Evolutionary conservation across 495 filamentous ascomycete genomes (phyloP), one percentile per base, ranked within the genome.

Genomic region (Lasiosphaeria miniovina): DNA sequence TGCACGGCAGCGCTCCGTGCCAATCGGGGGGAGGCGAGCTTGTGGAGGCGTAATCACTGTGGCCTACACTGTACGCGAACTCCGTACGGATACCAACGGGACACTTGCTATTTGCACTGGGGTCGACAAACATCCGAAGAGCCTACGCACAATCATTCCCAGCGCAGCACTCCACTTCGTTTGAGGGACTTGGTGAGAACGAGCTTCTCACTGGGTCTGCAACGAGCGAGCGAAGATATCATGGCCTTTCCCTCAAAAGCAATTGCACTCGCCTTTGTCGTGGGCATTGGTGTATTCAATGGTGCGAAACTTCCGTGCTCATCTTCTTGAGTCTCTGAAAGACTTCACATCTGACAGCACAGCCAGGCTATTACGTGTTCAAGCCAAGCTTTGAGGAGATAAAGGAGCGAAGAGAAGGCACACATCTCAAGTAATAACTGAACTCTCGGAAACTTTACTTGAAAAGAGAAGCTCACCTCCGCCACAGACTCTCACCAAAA

Each of bases 331-430:
- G 12, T 1, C 36, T 34, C n/a, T 34, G 12, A 35, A 54, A 52
- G 31, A 45, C 11, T 15, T 36, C 15, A 14, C 3, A 17, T 41
- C 64, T 70, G 45, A 65, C 61, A 40, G 24, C 10, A 41, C 11
- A n/a, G n/a, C 10, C 56, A 82, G 79, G 76, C 15, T 71, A 73
- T 54, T 80, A 75, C 60, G 68, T 72, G 4, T 79, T 81, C 59
- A 65, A 68, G 14, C 76, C 78, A 7, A 57, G 64, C 10, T 54
- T 49, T 14, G 33, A 54, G 14, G 51, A 59, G 15, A 54, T 34
- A 36, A 43, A 51, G 32, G 24, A 11, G 12, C 49, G 49, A 24
- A 24, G 49, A 24, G 49, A 51, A 51, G 49, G 6, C 49, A 32
- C 49, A 51, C 49, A 51, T 31, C 17, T 51, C 32, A 10, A 31